Evolutionary conservation across 2,329 filamentous ascomycete species (phyloP), one percentile per base, ranked within the genome.

Genomic region (Hypoxylon sp.): DNA sequence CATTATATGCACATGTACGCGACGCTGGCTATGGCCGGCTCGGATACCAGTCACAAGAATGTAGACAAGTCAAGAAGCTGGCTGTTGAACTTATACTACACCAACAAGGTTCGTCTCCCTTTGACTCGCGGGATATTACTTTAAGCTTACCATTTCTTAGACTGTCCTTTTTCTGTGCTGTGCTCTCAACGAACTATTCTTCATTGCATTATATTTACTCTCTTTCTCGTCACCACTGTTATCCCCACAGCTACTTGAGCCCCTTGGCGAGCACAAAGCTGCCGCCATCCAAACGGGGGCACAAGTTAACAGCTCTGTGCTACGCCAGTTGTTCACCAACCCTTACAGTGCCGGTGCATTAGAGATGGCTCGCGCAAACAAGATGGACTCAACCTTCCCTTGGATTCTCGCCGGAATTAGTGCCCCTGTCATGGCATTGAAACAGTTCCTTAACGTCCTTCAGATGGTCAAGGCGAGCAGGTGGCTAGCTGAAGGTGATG

Each of bases 1-100:
- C 96, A 99, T 81, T 99, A 98, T 78, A 95, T 98, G 85, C 96
- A 99, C 83, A 99, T 99, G 96, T 98, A 97, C 78, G 93, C 94
- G 11, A 97, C 94, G 0, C 83, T 97, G 75, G 90, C 90, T 70
- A 96, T 97, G 88, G 93, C 91, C 57, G 93, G 93, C 56, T 86
- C 88, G 57, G 87, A 89, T 73, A 92, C 81, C 70, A 90, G 94
- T 82, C 96, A 99, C 83, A 99, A 99, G 88, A 94, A 92, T 74
- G 90, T 99, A 55, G 93, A 97, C 77, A 90, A 91, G 80, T 92
- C 88, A 77, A 85, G 94, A 78, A 97, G 93, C 83, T 93, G 90
- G 88, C 84, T 98, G 63, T 82, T 99, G 78, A 96, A 97, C 80
- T 84, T 96, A 62, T 99, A 99, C 85, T 99, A 99, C 81, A 95